Conservation (phyloP, 306 rosid genomes). For the Abrus pulchellus region DNA sequence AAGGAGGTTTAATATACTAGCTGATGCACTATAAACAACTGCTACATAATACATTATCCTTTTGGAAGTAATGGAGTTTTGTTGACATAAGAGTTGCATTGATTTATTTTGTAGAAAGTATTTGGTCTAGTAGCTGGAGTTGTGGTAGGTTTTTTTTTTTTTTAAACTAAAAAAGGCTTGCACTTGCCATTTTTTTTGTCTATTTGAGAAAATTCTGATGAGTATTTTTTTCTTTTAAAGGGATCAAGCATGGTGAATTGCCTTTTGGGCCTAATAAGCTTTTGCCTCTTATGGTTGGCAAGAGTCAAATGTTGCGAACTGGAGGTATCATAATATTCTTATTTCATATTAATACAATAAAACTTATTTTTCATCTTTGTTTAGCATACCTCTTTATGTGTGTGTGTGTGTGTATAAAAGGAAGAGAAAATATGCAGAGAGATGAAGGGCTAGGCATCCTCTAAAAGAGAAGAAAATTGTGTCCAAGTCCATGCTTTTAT, state of each 20-base stretch:
- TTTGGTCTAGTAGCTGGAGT: constrained; percentile 1
- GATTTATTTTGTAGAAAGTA: not conserved
- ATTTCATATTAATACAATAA: constrained; percentile 1
- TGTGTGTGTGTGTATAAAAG: not conserved
- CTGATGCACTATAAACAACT: not conserved
- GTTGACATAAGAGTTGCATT: constrained; percentile 16
- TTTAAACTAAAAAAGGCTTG: not conserved
- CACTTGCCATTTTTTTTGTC: constrained; percentile 1
- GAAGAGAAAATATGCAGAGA: not conserved
- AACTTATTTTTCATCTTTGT: constrained; percentile 12
- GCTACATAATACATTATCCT: not conserved
- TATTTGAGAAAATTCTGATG: constrained; percentile 32
- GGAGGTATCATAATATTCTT: constrained; percentile 46
- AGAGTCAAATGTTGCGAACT: constrained; percentile 50
- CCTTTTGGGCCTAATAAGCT: constrained; percentile 58
- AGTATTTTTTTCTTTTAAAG: constrained; percentile 45
- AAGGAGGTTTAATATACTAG: constrained; percentile 12
- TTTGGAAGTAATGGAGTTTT: not conserved
- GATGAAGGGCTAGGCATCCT: not conserved
- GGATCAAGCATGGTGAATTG: constrained; percentile 52
- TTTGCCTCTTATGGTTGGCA: constrained; percentile 51
- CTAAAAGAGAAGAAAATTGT: not conserved
- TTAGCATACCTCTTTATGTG: not conserved
- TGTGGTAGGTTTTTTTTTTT: not conserved
- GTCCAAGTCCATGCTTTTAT: not conserved